Conservation (phyloP, 768 basidiomycete genomes). For the Termitomyces bulborhizus region DNA sequence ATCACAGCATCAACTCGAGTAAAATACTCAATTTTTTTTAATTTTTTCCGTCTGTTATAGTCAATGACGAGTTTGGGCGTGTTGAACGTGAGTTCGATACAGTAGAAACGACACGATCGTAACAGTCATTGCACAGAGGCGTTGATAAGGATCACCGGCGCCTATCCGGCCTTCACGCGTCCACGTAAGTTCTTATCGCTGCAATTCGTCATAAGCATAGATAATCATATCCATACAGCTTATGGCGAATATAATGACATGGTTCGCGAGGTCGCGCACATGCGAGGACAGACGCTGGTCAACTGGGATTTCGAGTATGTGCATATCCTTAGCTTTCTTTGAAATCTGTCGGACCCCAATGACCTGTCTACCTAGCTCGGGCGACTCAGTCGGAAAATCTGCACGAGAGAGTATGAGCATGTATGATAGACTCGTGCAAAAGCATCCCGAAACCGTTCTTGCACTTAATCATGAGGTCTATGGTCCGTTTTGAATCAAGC, state of each 20-base stretch:
- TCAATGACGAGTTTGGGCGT: slow-evolving; percentile 29
- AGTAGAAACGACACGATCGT: too few species aligned
- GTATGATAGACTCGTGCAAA: slow-evolving; percentile 17
- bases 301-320: slow-evolving; percentile 35
- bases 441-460: slow-evolving; percentile 22
- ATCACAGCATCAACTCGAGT: too few species aligned
- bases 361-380: slow-evolving; percentile 14
- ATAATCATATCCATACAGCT: slow-evolving; percentile 15
- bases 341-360: not conserved
- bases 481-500: slow-evolving; percentile 11
- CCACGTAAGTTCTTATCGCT: slow-evolving; percentile 24
- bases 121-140: slow-evolving; percentile 23
- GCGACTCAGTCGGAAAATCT: slow-evolving; percentile 23
- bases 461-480: slow-evolving; percentile 30
- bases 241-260: slow-evolving; percentile 36
- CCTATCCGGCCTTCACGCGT: slow-evolving; percentile 31
- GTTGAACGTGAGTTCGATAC: slow-evolving; percentile 24
- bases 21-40: not conserved
- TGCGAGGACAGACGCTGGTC: slow-evolving; percentile 24
- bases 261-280: slow-evolving; percentile 25
- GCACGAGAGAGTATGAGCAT: slow-evolving; percentile 15
- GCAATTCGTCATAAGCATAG: not conserved
- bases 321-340: slow-evolving; percentile 1
- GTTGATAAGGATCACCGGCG: slow-evolving; percentile 29
- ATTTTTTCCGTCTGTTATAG: slow-evolving; percentile 9